Evolutionary conservation across 2,329 filamentous ascomycete species (phyloP), one percentile per base, ranked within the genome.

Genomic region (Alternaria sp.): DNA sequence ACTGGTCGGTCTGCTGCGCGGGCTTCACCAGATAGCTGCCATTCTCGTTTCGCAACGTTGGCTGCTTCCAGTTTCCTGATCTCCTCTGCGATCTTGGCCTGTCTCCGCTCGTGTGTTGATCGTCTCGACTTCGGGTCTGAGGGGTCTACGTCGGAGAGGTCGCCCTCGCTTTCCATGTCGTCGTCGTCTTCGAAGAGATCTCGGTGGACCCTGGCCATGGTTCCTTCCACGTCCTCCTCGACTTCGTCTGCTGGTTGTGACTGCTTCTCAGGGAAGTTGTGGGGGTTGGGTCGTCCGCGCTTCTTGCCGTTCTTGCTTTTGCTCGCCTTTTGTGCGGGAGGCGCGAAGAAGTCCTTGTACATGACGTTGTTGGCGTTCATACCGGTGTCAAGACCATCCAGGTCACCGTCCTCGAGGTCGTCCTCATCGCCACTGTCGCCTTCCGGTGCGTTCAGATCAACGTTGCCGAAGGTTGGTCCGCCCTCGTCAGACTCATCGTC

Each of bases 331-430:
- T 87, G 89, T 19, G 90, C 86, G 11, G 94, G 95, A 10, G 93
- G 92, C 3, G 91, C 93, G 74, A 97, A 98, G 82, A 97, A 98
- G 79, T 98, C 93, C 65, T 90, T 90, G 80, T 97, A 98, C 81
- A 90, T 93, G 73, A 97, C 85, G 66, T 94, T 91, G 77, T 97
- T 97, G 53, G 94, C 93, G 73, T 97, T 96, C 66, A 85, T 84
- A 67, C 85, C 83, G 51, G 86, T 87, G 54, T 86, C 86, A 43
- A 85, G 71, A 32, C 73, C 81, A 55, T 83, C 82, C 66, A 85
- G 77, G 13, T 84, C 87, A 47, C 87, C 87, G 13, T 86, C 85
- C 15, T 88, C 87, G 25, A 86, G 80, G 40, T 82, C 83, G 32
- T 86, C 85, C 11, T 86, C 85, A 62, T 93, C 90, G 32, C 92